A percentile compares a stretch with the other conserved stretches of the same genome.
These are phyloP conservation scores for Musa balbisiana DNA, from an alignment of 202 grass and related monocot genomes.

Conservation along the genomic window DNA sequence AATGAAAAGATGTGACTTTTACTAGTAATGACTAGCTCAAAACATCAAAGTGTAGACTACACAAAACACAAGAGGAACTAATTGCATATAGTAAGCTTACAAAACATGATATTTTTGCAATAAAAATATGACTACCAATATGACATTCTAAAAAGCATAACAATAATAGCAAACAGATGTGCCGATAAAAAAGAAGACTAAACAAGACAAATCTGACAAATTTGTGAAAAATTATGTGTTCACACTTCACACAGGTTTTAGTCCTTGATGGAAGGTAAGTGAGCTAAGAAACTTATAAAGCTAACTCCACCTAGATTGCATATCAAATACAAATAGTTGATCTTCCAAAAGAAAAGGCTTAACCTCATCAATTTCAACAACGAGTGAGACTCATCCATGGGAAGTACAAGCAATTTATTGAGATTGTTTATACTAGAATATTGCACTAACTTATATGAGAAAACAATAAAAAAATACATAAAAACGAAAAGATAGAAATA, in stretches of 20 bases:
- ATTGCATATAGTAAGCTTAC: background rate
- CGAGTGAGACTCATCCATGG: background rate
- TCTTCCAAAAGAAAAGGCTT: too few relatives aligned
- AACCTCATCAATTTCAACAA: background rate
- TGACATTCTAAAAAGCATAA: background rate
- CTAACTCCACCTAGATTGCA: background rate
- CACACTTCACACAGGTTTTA: background rate
- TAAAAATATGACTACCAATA: background rate
- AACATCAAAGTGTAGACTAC: background rate
- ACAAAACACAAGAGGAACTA: background rate
- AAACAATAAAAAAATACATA: background rate
- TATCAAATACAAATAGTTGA: too few relatives aligned
- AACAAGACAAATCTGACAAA: background rate
- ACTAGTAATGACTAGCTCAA: background rate
- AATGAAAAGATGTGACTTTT: constrained; percentile 6
- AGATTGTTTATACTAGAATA: background rate
- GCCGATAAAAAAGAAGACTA: background rate
- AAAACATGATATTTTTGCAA: background rate
- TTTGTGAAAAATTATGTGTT: background rate
- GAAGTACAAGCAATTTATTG: background rate
- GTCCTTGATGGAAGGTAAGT: background rate
- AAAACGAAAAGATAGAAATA: background rate
- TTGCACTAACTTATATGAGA: background rate
- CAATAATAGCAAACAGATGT: background rate
- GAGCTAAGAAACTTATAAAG: background rate